Base-by-base conservation (phyloP, 2,329 filamentous ascomycete species). In the Passalora sequoiae region DNA sequence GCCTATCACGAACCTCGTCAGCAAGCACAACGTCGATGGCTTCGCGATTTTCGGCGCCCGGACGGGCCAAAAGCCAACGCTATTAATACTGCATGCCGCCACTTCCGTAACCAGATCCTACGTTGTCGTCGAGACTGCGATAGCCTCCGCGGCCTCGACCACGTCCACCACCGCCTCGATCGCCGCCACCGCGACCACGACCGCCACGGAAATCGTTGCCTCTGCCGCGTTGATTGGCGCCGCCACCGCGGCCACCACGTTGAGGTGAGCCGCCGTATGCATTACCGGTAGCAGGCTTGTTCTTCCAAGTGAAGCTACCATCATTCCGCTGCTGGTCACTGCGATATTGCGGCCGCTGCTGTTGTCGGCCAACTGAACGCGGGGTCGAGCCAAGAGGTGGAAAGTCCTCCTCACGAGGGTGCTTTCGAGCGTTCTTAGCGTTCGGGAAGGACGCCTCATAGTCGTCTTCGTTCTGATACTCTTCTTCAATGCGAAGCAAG, bases 401-500 rank as follows among this genome's bases (percentile, higher is more conserved):
- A 35, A 57, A 65, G 40, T 74, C 76, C 27, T 81, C 77, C 20
- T 77, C 75, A 29, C 73, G 72, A 16, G 75, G 77, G 53, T 82
- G 77, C 56, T 82, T 82, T 40, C 79, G 71, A 66, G 82, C 83
- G 44, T 74, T 68, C 25, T 69, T 66, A 59, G 76, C 83, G 58
- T 77, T 81, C 22, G 75, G 71, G 51, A 80, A 80, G 13, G 77
- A 67, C 56, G 74, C 77, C 55, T 85, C 80, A 58, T 80, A 81
- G 49, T 80, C 76, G 50, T 77, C 78, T 56, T 84, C 80, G 17
- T 68, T 65, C 2, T 70, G 68, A 38, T 80, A 64, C 69, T 91
- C 86, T 40, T 81, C 73, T 63, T 95, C 88, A 35, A 97, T 82
- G 1, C 85, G 78, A 39, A 97, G 68, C 51, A 92, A 74, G 12